Percentiles rank a stretch among this genome's conserved stretches.
These are phyloP conservation scores for Myriosclerotinia scirpicola DNA, from an alignment of 2,329 filamentous ascomycete species.

Conservation along the genomic window DNA sequence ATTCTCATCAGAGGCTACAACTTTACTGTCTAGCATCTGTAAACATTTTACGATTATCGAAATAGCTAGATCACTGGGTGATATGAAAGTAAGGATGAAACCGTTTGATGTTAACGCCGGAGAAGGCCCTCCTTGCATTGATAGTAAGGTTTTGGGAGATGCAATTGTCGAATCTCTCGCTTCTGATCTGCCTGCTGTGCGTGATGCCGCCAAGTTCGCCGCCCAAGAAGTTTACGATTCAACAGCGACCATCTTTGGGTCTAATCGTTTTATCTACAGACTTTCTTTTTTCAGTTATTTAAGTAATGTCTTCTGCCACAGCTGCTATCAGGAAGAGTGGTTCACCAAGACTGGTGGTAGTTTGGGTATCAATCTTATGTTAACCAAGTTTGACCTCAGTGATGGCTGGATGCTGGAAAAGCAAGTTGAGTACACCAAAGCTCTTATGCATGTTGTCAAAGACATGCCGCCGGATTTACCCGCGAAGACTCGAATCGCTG, in stretches of 20 bases:
- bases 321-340: slow-evolving; percentile 97
- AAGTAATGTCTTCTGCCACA: slow-evolving; percentile 83
- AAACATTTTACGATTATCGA: slow-evolving; percentile 90
- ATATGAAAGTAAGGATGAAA: slow-evolving; percentile 72
- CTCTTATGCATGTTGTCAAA: slow-evolving; percentile 96
- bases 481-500: slow-evolving; percentile 79
- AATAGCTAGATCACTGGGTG: slow-evolving; percentile 78
- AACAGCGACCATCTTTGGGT: slow-evolving; percentile 76
- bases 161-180: slow-evolving; percentile 87
- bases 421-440: slow-evolving; percentile 83
- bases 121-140: slow-evolving; percentile 83
- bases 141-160: slow-evolving; percentile 83
- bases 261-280: slow-evolving; percentile 66
- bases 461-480: slow-evolving; percentile 95
- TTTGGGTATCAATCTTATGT: slow-evolving; percentile 82
- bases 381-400: slow-evolving; percentile 80
- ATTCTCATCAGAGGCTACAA: slow-evolving; percentile 71
- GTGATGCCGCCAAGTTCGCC: slow-evolving; percentile 77
- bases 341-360: slow-evolving; percentile 95
- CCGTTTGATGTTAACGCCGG: slow-evolving; percentile 83
- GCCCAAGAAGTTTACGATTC: slow-evolving; percentile 78
- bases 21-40: slow-evolving; percentile 77
- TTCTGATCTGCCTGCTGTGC: slow-evolving; percentile 76
- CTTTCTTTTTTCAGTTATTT: slow-evolving; percentile 84
- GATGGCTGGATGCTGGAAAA: slow-evolving; percentile 79